Evolutionary conservation across 2,329 filamentous ascomycete species (phyloP), one percentile per base, ranked within the genome.

Genomic region (Chaetomiaceae sp.): DNA sequence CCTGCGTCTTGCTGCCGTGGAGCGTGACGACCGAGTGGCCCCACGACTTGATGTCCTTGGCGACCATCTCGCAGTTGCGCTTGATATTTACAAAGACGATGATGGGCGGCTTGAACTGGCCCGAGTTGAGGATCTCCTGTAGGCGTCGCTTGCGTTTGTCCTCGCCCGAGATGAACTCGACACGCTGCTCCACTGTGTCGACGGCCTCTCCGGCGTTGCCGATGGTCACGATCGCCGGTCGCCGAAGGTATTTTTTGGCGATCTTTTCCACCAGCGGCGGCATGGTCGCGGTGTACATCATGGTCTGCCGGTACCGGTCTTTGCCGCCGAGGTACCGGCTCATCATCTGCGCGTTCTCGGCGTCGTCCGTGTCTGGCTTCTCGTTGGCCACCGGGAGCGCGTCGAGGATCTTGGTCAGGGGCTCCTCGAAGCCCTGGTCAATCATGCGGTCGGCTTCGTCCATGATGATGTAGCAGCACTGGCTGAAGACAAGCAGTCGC

Each of bases 281-380:
- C 93, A 99, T 99, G 23, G 93, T 99, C 47, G 93, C 93, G 58
- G 93, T 97, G 81, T 97, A 99, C 93, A 99, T 99, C 93, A 99
- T 99, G 0, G 93, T 99, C 69, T 99, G 92, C 53, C 93, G 79
- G 72, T 97, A 97, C 19, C 87, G 80, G 62, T 90, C 86, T 59
- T 83, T 82, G 16, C 82, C 82, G 47, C 85, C 84, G 2, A 95
- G 72, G 62, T 87, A 86, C 51, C 82, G 79, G 61, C 83, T 85
- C 92, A 97, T 97, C n/a, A 85, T 82, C 50, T 79, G 75, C 0
- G 87, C 76, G 64, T 97, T 81, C 68, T 99, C 93, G 5, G 93
- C 93, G 47, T 88, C 89, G 12, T 97, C 92, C 0, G 82, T 87
- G 68, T 99, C 93, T 0, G 93, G 93, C 69, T 97, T 99, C 69